Evolutionary conservation across 2,329 filamentous ascomycete species (phyloP).

Genomic region (Graphiopsis chlorocephala): DNA sequence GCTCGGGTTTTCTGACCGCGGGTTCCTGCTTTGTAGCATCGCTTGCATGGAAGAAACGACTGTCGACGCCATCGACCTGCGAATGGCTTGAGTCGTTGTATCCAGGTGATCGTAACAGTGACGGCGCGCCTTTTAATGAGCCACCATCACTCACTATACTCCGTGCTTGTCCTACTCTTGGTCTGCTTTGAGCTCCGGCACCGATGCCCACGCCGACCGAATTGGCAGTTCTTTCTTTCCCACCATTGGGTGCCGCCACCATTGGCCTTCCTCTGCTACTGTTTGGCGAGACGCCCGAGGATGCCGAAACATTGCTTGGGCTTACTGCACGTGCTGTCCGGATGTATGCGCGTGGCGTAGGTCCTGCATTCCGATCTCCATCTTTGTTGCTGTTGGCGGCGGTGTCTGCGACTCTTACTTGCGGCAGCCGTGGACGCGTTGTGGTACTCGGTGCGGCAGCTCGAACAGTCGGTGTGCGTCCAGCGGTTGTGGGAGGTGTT

Average conservation of each 20-base stretch:
- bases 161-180: slow-evolving; percentile 30
- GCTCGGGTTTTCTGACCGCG: slow-evolving; percentile 34
- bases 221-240: slow-evolving; percentile 20
- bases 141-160: slow-evolving; percentile 36
- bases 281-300: neutral
- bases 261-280: slow-evolving; percentile 5
- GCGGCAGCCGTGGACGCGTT: neutral
- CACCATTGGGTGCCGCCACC: slow-evolving; percentile 16
- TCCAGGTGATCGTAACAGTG: slow-evolving; percentile 36
- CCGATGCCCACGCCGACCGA: slow-evolving; percentile 20
- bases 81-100: slow-evolving; percentile 29
- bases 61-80: slow-evolving; percentile 33
- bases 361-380: slow-evolving; percentile 12
- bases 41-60: slow-evolving; percentile 91
- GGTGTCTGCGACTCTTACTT: slow-evolving; percentile 11
- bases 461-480: slow-evolving; percentile 33
- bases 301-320: neutral
- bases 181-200: slow-evolving; percentile 10
- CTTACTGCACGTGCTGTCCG: slow-evolving; percentile 2
- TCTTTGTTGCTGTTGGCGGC: neutral
- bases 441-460: neutral
- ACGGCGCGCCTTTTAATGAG: slow-evolving; percentile 27
- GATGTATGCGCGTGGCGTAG: neutral
- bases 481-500: slow-evolving; percentile 27
- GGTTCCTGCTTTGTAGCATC: slow-evolving; percentile 53